A percentile compares a stretch with the other conserved stretches of the same genome.
phyloP scores from a whole-genome alignment of 805 yeast species.

The Nakazawaea holstii region DNA sequence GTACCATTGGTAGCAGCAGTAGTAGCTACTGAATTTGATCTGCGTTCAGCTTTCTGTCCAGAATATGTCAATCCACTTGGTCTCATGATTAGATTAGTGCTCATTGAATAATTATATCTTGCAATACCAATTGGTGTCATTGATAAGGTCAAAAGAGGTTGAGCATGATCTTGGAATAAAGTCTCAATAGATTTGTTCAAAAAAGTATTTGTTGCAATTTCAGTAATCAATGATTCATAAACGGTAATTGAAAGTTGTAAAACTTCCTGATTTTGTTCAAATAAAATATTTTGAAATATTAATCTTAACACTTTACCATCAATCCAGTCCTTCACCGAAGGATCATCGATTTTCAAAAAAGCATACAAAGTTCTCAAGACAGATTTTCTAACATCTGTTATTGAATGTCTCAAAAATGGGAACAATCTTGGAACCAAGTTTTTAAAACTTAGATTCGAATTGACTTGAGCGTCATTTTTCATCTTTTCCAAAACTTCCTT shows the following conservation, averaged over 20 bases:
- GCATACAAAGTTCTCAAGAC: conserved; percentile 77
- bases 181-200: conserved; percentile 36
- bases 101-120: conserved; percentile 83
- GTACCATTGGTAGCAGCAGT: background rate
- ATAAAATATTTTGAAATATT: conserved; percentile 77
- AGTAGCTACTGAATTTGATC: background rate
- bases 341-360: conserved; percentile 53
- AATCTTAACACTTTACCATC: conserved; percentile 68
- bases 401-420: conserved; percentile 92
- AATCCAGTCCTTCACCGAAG: conserved; percentile 59
- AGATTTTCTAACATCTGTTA: conserved; percentile 83
- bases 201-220: conserved; percentile 24
- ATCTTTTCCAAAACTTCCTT: conserved; percentile 69
- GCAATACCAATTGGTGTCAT: conserved; percentile 96
- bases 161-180: conserved; percentile 50
- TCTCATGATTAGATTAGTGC: conserved; percentile 62
- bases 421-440: conserved; percentile 82
- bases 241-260: conserved; percentile 57
- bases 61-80: conserved; percentile 62
- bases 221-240: conserved; percentile 49
- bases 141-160: conserved; percentile 57
- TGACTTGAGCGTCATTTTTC: conserved; percentile 50
- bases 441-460: conserved; percentile 57
- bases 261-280: conserved; percentile 82
- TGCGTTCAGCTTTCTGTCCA: conserved; percentile 12